Evolutionary conservation across 176 grass and related monocot species (phyloP), one percentile per base, ranked within the genome.

Genomic region (Sorghum bicolor): DNA sequence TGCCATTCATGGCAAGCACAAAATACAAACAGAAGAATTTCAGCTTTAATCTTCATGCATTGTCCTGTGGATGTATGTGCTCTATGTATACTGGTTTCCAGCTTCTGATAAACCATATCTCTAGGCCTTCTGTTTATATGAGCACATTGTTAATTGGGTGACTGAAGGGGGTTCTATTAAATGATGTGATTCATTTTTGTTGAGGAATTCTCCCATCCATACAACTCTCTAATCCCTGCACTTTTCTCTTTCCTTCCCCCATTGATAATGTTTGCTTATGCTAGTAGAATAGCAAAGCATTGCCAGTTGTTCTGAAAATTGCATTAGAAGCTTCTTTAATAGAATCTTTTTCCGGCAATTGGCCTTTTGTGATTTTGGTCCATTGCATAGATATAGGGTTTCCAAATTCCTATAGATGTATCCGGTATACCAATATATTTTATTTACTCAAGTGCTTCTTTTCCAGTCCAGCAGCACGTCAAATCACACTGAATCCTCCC

Each of bases 391-490:
- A 78, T 72, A 20, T 39, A 82, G 1, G 52, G 2, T 5, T 29
- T 77, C 22, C 40, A 28, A 34, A 67, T 10, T 77, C 72, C 20
- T 33, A n/a, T 17, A 28, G 33, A 19, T 31, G n/a, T 84, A 34
- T 48, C 1, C 0, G 2, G 0, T 30, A 6, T 64, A 78, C 80
- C 4, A 63, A 30, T 80, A 61, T 48, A 64, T 48, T 19, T 36
- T 90, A 31, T 78, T 67, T 90, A 86, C 88, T 87, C 20, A 25
- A 71, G 37, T 28, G 30, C 10, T 47, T 84, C 17, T 73, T 30
- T 90, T 94, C 81, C 92, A 97, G 94, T 92, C 67, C 92, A 94
- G 94, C 90, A 90, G 94, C 92, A 61, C 87, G 85, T 57, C 90
- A 92, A 75, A 87, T 94, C 68, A 90, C 90, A 50, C 82, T 97